Base-by-base conservation (phyloP, 2,329 filamentous ascomycete species). In the Pyrenochaeta sp. region DNA sequence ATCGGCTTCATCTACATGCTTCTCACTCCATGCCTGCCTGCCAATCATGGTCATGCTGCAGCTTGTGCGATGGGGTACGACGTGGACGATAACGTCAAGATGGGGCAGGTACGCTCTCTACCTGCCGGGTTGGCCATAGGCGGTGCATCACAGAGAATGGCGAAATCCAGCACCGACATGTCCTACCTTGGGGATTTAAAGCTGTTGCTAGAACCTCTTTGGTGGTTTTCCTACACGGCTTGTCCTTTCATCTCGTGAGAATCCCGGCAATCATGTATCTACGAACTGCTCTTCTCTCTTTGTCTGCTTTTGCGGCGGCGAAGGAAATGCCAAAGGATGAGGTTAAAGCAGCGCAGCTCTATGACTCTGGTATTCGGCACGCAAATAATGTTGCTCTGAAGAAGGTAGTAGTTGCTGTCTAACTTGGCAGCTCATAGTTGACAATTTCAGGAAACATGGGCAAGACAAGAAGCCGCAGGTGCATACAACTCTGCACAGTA, bases 321-420 rank as follows among this genome's bases (percentile, higher is more conserved):
- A 67, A 58, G 46, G 67, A 72, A 43, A 42, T 72, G 49, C 56
- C 63, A 8, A 67, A 69, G 35, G 67, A 73, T 36, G 52, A 64
- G 44, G 39, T 63, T 45, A 66, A 51, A 48, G 68, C 61, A 10
- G 63, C 67, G 6, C 44, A 68, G 50, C 53, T 73, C 17, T 74
- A 73, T 42, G 69, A 74, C 42, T 71, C 67, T 24, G 72, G 71
- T 6, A 66, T 72, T 26, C 65, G 65, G 22, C 72, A 74, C 48
- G 56, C 52, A 38, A 69, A 70, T 47, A 70, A 66, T 35, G 55
- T 69, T 14, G 65, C 65, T 10, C 49, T 69, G 44, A 70, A 70
- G 54, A 45, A 57, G 57, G 65, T 70, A 35, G 28, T 10, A 52
- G 20, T 18, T n/a, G 9, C 14, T 15, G 7, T 37, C 2, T 3